These are phyloP conservation scores for Breynia disticha DNA, from an alignment of 441 rosid species.

Conservation along the genomic window DNA sequence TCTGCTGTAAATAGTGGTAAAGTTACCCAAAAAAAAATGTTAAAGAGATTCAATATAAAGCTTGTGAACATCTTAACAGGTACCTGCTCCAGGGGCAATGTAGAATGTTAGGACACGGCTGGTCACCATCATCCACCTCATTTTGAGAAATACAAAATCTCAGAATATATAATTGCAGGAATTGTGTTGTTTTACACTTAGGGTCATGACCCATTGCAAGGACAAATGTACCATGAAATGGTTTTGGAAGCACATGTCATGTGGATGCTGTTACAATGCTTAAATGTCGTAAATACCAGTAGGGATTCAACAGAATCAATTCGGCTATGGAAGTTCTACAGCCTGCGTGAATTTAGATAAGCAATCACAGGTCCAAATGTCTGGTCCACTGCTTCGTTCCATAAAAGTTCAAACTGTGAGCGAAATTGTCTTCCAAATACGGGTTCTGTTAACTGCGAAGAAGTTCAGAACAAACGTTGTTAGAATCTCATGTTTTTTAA, in stretches of 20 bases:
- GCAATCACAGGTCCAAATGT: constrained; percentile 57
- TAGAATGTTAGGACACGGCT: too few relatives aligned
- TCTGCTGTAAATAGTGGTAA: too few relatives aligned
- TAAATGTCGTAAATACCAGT: constrained; percentile 4
- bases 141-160: not conserved
- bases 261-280: constrained; percentile 7
- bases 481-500: constrained; percentile 3
- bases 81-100: too few relatives aligned
- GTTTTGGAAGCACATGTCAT: constrained; percentile 7
- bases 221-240: constrained; percentile 8
- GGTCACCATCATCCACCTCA: not conserved
- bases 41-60: too few relatives aligned
- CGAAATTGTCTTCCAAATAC: constrained; percentile 52
- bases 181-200: constrained; percentile 4
- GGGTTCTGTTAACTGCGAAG: constrained; percentile 42
- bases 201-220: constrained; percentile 4
- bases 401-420: constrained; percentile 39
- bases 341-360: constrained; percentile 54
- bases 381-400: constrained; percentile 88
- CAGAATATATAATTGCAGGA: not conserved
- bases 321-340: constrained; percentile 26
- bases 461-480: constrained; percentile 14
- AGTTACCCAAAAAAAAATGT: too few relatives aligned
- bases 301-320: constrained; percentile 5
- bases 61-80: too few relatives aligned